phyloP scores from a whole-genome alignment of 371 early-diverging fungal genomes.

The Mucor velutinosus region DNA sequence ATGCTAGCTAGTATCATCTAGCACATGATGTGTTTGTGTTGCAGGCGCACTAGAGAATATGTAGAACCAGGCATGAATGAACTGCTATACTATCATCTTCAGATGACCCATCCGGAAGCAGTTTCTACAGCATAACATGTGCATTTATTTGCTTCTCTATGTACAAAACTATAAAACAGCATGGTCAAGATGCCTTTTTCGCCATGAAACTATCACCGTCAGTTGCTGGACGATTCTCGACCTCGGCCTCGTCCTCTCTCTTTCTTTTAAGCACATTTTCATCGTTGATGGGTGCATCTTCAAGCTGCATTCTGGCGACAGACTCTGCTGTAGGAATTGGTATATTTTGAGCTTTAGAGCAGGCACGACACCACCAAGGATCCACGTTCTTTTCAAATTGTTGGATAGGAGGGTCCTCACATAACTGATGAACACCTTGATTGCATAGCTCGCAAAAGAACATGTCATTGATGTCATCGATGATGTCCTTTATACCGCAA shows the following conservation, averaged over 20 bases:
- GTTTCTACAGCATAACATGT: background rate
- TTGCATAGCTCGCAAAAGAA: slow-evolving; percentile 51
- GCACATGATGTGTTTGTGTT: no score
- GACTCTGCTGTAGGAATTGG: slow-evolving; percentile 25
- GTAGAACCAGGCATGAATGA: no score
- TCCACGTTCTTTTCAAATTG: slow-evolving; percentile 39
- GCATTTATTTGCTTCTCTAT: background rate
- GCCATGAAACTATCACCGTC: background rate
- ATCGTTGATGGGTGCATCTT: background rate
- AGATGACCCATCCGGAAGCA: no score
- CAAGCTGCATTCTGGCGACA: background rate
- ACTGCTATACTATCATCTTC: no score
- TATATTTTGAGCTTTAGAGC: slow-evolving; percentile 25
- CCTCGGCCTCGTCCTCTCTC: background rate
- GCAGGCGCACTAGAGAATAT: no score
- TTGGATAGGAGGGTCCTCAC: slow-evolving; percentile 44
- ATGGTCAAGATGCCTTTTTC: background rate
- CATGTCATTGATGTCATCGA: slow-evolving; percentile 42
- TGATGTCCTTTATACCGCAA: slow-evolving; percentile 40
- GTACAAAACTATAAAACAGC: background rate
- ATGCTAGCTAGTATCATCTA: no score
- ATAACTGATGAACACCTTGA: slow-evolving; percentile 46
- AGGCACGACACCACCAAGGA: slow-evolving; percentile 54
- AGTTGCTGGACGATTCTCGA: background rate
- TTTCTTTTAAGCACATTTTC: background rate